Percentiles rank a stretch among this genome's conserved stretches.
These are phyloP conservation scores for Cylindrodendrum hubeiense DNA, from an alignment of 2,329 filamentous ascomycete species.

Conservation along the genomic window DNA sequence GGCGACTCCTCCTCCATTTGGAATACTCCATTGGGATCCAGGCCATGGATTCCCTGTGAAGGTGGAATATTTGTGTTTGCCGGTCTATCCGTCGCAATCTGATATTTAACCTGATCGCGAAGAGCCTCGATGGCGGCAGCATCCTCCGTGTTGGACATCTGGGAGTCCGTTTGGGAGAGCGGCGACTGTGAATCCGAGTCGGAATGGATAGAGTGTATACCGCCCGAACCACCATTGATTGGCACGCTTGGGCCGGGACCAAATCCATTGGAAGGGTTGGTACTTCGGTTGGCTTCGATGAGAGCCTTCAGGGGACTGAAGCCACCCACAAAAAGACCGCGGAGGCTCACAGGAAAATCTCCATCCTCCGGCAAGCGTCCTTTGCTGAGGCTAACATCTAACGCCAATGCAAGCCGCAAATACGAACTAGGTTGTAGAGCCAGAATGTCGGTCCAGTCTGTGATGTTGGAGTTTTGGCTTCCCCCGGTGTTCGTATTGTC, in stretches of 20 bases:
- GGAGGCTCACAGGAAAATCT: slow-evolving; percentile 55
- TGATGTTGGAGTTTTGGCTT: slow-evolving; percentile 40
- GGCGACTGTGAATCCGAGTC: slow-evolving; percentile 36
- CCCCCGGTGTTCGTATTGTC: slow-evolving; percentile 45
- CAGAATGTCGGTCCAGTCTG: slow-evolving; percentile 58
- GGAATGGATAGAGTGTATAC: slow-evolving; percentile 6
- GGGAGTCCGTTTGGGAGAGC: slow-evolving; percentile 32
- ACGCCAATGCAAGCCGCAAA: slow-evolving; percentile 57
- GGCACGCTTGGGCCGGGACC: background rate
- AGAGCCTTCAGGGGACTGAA: slow-evolving; percentile 51
- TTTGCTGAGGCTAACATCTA: slow-evolving; percentile 58
- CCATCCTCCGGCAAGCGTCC: slow-evolving; percentile 55
- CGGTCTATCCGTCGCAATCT: slow-evolving; percentile 13
- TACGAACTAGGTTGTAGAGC: slow-evolving; percentile 55
- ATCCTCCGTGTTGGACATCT: slow-evolving; percentile 32
- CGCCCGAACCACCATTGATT: background rate
- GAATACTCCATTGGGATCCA: slow-evolving; percentile 51
- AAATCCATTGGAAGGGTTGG: slow-evolving; percentile 1
- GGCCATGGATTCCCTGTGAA: slow-evolving; percentile 47
- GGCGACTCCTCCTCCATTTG: slow-evolving; percentile 43
- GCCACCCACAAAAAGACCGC: slow-evolving; percentile 52
- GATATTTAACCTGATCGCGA: slow-evolving; percentile 21
- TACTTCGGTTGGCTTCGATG: slow-evolving; percentile 41
- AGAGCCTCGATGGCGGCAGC: slow-evolving; percentile 27
- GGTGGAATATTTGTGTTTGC: slow-evolving; percentile 36